Base-by-base conservation (phyloP, 2,329 filamentous ascomycete genomes). In the Podosphaera fusca region DNA sequence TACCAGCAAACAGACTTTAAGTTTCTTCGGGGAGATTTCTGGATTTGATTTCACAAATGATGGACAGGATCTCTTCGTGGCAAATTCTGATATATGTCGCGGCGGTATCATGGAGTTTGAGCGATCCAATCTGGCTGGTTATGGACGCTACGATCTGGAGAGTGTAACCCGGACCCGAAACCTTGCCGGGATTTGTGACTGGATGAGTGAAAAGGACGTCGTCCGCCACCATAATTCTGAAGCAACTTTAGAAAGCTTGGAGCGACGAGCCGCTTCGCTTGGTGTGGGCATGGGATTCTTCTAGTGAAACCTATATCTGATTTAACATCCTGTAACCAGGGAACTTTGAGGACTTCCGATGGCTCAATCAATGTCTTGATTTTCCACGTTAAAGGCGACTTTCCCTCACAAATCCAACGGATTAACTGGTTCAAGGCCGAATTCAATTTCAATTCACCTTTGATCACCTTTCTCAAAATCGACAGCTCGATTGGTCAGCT, bases 11-110 rank as follows among this genome's bases (percentile, higher is more conserved):
- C 85, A 89, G 67, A 78, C 77, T 0, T 70, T 89, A 8, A 82
- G 85, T 59, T 75, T 88, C 57, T 87, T 89, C 67, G 84, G 85
- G 40, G 82, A 86, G 64, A 78, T 87, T 59, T 84, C 78, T 6
- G 85, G 85, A 21, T 70, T 85, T 3, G 73, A 74, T 29, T 81
- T 88, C 61, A 73, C 81, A 3, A 78, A 82, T 46, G 79, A 80
- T 54, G 85, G 84, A 0, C 75, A 78, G 57, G 78, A 82, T 57
- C 68, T 90, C n/a, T 76, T 80, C 56, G 72, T 87, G 1, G 75
- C 85, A 8, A 85, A 84, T 63, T 77, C 75, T 54, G 85, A 89
- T 63, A 68, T 68, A 42, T 70, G 73, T 56, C 77, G 84, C 42
- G 85, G 85, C 40, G 85, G 85, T 3, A 61, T 68, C 34, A 67